Percentiles rank a stretch among this genome's conserved stretches.
Conservation (phyloP, 805 yeast genomes). For the Spathaspora passalidarum region DNA sequence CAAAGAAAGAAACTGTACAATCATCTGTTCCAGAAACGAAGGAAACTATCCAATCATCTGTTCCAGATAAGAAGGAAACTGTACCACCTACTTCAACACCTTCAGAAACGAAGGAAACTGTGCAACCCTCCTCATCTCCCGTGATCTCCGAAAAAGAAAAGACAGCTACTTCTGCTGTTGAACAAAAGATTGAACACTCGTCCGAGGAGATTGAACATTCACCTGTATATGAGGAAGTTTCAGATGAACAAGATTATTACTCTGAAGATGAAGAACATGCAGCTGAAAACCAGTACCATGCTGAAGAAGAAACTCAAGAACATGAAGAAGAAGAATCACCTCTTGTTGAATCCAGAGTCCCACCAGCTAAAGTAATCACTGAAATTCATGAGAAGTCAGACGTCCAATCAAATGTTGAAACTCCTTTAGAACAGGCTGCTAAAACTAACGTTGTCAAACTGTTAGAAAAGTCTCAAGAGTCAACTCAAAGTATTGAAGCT, state of each 20-base stretch:
- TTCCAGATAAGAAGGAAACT: no score
- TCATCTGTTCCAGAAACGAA: no score
- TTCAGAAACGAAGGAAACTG: no score
- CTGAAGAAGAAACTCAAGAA: background rate
- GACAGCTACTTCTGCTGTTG: background rate
- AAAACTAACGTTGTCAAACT: background rate
- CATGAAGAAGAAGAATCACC: background rate
- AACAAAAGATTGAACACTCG: no score
- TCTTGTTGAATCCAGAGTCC: background rate
- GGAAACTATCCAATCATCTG: no score
- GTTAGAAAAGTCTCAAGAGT: background rate
- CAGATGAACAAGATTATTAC: background rate
- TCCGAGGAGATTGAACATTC: no score
- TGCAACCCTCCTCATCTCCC: background rate
- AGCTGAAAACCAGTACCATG: background rate
- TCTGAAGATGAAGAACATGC: background rate
- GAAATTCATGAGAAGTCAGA: conserved; percentile 4
- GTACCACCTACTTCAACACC: no score
- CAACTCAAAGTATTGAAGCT: no score
- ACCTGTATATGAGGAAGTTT: no score
- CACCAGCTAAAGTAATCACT: background rate
- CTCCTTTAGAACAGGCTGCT: background rate
- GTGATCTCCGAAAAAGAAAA: background rate
- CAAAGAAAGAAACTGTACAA: no score
- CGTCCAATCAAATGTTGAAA: background rate